A percentile compares a stretch with the other conserved stretches of the same genome.
Conservation (phyloP, 169 alveolate species). For the Cryptosporidium canis region DNA sequence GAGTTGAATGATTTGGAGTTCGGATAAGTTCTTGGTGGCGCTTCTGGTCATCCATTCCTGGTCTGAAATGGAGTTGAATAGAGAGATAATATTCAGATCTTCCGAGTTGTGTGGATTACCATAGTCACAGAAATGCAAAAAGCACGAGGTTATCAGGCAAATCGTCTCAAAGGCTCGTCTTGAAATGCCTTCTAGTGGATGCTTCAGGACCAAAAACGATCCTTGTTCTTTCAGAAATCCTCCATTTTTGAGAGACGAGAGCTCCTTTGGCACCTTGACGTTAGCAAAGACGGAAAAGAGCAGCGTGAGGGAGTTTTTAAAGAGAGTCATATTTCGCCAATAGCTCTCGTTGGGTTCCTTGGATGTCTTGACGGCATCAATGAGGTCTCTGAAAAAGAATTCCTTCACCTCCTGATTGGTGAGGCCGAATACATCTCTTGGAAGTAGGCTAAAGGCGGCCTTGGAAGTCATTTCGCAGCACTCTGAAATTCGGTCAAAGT, state of each 20-base stretch:
- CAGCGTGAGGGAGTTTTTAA: slow-evolving; percentile 9
- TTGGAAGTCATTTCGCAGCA: not conserved
- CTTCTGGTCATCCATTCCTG: slow-evolving; percentile 39
- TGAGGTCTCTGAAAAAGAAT: not conserved
- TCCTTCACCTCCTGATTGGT: not conserved
- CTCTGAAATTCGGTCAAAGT: slow-evolving; percentile 16
- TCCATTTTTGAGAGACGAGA: slow-evolving; percentile 1
- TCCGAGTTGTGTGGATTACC: not conserved
- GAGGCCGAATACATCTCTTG: not conserved
- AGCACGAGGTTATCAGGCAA: not conserved
- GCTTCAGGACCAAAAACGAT: not conserved
- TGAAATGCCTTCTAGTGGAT: slow-evolving; percentile 17
- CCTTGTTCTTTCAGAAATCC: slow-evolving; percentile 14
- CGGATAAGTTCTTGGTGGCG: not conserved
- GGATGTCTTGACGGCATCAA: not conserved
- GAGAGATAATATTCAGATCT: not conserved
- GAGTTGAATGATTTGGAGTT: not conserved
- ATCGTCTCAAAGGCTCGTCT: slow-evolving; percentile 2
- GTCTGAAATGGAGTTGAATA: slow-evolving; percentile 16
- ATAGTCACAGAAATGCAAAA: not conserved
- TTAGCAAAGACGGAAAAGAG: not conserved
- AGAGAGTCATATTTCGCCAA: not conserved
- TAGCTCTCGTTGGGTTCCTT: not conserved
- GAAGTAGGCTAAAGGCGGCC: not conserved
- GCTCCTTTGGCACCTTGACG: slow-evolving; percentile 10